Evolutionary conservation across 306 rosid genomes (phyloP), one percentile per base, ranked within the genome.

Genomic region (Mimosa bimucronata): DNA sequence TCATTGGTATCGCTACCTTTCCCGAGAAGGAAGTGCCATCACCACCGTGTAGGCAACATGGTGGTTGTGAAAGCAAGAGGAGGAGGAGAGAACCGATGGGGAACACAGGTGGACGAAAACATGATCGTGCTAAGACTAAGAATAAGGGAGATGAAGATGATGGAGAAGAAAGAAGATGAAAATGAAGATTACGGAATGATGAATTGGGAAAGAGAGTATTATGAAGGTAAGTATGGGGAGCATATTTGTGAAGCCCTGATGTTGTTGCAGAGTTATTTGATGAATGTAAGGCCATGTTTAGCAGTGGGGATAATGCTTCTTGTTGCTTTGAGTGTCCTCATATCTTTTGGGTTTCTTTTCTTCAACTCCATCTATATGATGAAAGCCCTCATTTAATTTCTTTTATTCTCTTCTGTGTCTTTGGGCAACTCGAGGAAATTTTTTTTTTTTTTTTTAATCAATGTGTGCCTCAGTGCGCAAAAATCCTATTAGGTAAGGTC

Each of bases 101-200:
- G 71, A 7, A 77, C 66, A 6, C 14, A 30, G 4, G 86, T 85
- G 50, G 88, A 85, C 34, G 83, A 81, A 69, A 78, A 37, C 80
- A 85, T 85, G 85, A 81, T 85, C 7, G 77, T 67, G 78, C 79
- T 85, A 1, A 70, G 81, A 12, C n/a, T n/a, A n/a, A n/a, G n/a
- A n/a, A n/a, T n/a, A n/a, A n/a, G n/a, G n/a, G n/a, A n/a, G n/a
- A n/a, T n/a, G n/a, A n/a, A n/a, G n/a, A n/a, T n/a, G n/a, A n/a
- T n/a, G n/a, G n/a, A n/a, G n/a, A n/a, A n/a, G n/a, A n/a, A n/a
- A n/a, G n/a, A n/a, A n/a, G n/a, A n/a, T n/a, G n/a, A n/a, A n/a
- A n/a, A n/a, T n/a, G 67, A 61, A 28, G 38, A 13, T 4, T 16
- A 5, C 1, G 38, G 38, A 61, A 30, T 4, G 18, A 77, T 74